phyloP scores from a whole-genome alignment of 768 basidiomycete genomes.

The Pisolithus marmoratus region DNA sequence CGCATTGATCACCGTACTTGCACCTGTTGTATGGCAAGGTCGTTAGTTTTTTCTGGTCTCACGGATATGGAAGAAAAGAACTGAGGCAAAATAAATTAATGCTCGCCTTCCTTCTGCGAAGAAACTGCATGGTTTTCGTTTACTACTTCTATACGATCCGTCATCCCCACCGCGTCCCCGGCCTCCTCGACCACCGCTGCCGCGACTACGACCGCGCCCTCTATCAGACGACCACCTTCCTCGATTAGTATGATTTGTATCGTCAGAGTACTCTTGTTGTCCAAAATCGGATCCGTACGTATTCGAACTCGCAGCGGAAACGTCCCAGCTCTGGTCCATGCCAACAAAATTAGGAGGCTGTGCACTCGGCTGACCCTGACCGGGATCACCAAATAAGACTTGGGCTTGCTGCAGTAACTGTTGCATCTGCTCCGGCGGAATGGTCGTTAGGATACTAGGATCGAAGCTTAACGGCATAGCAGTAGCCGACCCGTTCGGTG shows the following conservation, averaged over 20 bases:
- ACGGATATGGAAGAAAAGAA: slow-evolving; percentile 9
- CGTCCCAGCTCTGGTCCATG: slow-evolving; percentile 36
- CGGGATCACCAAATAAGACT: slow-evolving; percentile 17
- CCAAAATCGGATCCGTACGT: slow-evolving; percentile 40
- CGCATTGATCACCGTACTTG: slow-evolving; percentile 84
- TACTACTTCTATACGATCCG: slow-evolving; percentile 69
- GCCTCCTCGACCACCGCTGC: slow-evolving; percentile 52
- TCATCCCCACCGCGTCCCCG: slow-evolving; percentile 35
- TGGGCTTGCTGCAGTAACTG: slow-evolving; percentile 47
- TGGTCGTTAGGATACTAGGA: slow-evolving; percentile 34
- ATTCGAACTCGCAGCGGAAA: slow-evolving; percentile 33
- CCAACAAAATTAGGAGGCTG: slow-evolving; percentile 31
- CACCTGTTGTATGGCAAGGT: slow-evolving; percentile 57
- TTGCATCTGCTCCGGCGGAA: slow-evolving; percentile 58
- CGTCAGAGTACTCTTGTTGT: slow-evolving; percentile 41
- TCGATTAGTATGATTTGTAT: slow-evolving; percentile 28
- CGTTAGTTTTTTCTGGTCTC: slow-evolving; percentile 32
- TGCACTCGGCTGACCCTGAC: slow-evolving; percentile 26
- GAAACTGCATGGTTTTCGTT: slow-evolving; percentile 87
- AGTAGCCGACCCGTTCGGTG: slow-evolving; percentile 23
- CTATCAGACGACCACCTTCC: too few relatives aligned
- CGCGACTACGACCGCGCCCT: slow-evolving; percentile 50
- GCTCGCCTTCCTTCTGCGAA: slow-evolving; percentile 92
- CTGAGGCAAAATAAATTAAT: slow-evolving; percentile 32
- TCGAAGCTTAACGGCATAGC: slow-evolving; percentile 35